Evolutionary conservation across 2,329 filamentous ascomycete species (phyloP).

Genomic region (Triangularia verruculosa): DNA sequence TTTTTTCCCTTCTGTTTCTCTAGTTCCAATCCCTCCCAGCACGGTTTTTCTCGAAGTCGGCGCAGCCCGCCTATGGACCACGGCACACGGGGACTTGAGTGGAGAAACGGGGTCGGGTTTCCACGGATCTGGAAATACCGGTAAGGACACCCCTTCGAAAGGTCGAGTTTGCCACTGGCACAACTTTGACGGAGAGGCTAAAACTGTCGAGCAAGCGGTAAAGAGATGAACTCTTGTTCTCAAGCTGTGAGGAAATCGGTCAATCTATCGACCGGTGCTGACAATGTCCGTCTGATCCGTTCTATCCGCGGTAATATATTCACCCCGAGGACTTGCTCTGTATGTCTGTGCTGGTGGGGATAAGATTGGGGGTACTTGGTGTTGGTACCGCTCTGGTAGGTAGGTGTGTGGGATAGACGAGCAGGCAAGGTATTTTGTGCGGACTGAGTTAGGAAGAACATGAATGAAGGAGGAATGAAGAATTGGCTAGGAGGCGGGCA

Average conservation of each 20-base stretch:
- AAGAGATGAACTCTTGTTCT: neutral
- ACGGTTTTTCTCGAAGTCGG: neutral
- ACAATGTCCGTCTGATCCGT: neutral
- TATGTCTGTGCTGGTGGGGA: neutral
- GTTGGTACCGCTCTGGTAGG: neutral
- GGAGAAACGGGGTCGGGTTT: neutral
- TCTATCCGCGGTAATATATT: neutral
- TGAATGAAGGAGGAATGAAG: conserved; percentile 24
- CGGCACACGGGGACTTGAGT: neutral
- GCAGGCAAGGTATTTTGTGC: neutral
- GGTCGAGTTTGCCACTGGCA: neutral
- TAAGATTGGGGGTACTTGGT: neutral
- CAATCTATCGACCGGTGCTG: neutral
- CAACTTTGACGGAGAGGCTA: neutral
- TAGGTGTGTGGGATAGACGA: neutral
- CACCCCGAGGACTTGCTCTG: neutral
- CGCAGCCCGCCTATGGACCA: neutral
- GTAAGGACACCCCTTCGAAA: neutral
- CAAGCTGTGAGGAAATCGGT: neutral
- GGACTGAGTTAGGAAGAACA: conserved; percentile 30
- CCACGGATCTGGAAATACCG: conserved; percentile 1
- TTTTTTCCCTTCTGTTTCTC: neutral
- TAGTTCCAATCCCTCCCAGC: neutral
- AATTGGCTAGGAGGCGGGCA: conserved; percentile 12
- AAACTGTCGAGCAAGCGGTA: neutral